These are phyloP conservation scores for Cryptosporidium andersoni DNA, from an alignment of 169 alveolate genomes.

Conservation along the genomic window DNA sequence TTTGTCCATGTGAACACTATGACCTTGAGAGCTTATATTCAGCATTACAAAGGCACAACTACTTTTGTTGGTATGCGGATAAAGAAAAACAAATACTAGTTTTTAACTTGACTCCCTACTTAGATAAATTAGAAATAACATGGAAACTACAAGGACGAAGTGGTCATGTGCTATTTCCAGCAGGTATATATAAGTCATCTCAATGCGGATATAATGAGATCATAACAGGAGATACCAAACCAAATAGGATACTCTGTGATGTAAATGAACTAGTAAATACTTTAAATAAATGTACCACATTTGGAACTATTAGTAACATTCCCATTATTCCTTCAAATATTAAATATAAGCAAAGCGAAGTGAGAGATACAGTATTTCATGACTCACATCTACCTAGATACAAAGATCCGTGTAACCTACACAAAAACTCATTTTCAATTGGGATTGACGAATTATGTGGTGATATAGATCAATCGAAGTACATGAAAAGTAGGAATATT, in stretches of 20 bases:
- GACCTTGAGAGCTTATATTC: slow-evolving; percentile 30
- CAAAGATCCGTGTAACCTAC: neutral
- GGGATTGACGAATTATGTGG: neutral
- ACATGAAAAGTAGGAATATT: neutral
- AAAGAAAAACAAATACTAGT: slow-evolving; percentile 47
- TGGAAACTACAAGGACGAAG: slow-evolving; percentile 60
- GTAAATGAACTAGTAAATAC: neutral
- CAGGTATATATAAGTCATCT: slow-evolving; percentile 30
- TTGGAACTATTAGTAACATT: too few relatives aligned
- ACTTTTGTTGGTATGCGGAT: slow-evolving; percentile 57
- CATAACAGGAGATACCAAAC: too few relatives aligned
- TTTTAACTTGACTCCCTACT: slow-evolving; percentile 48
- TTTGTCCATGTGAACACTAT: slow-evolving; percentile 60
- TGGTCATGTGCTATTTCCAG: slow-evolving; percentile 60
- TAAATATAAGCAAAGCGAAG: too few relatives aligned
- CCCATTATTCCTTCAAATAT: too few relatives aligned
- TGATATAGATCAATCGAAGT: neutral
- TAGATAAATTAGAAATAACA: slow-evolving; percentile 50
- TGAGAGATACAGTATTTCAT: too few relatives aligned
- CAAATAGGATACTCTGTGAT: neutral
- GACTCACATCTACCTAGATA: neutral
- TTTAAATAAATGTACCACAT: neutral
- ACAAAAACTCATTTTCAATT: neutral
- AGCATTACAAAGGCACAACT: slow-evolving; percentile 47
- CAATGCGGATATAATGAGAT: neutral